Evolutionary conservation across 371 early-diverging fungal species (phyloP), one percentile per base, ranked within the genome.

Genomic region (Batkoa obscura): DNA sequence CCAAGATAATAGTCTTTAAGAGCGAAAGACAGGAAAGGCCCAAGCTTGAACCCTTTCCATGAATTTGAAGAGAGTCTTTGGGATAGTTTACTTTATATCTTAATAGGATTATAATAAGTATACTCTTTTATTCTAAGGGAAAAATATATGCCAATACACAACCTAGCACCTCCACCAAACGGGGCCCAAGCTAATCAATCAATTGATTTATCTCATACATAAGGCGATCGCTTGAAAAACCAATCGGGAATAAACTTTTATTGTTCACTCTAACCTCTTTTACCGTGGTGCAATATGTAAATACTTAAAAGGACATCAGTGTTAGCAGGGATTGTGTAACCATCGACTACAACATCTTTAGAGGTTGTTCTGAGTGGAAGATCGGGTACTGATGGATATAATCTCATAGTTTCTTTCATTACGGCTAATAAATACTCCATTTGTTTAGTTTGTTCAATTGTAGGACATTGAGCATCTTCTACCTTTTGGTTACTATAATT

Each of bases 71-170:
- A n/a, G n/a, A n/a, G n/a, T n/a, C n/a, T n/a, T n/a, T n/a, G n/a
- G n/a, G n/a, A n/a, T n/a, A n/a, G n/a, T n/a, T n/a, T n/a, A 50
- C 30, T 2, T 13, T 38, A 17, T 30, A 70, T 31, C 63, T 64
- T 46, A 59, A 61, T 2, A 71, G 57, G 10, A 78, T 46, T 71
- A 74, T 70, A 3, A 71, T 56, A n/a, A 75, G 60, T 1, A 73
- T 23, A 8, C 74, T 63, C 12, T 72, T 67, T 62, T 75, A 76
- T 31, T 74, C 74, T 4, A 69, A 58, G 53, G 76, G 74, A 69
- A 53, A 79, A 78, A 42, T 73, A 68, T 66, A 71, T 68, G 42
- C 76, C 80, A 43, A 76, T 64, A 47, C 80, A 78, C 13, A 32
- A 13, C 1, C 56, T 9, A 12, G 43, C 9, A 2, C 56, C 56